phyloP scores from a whole-genome alignment of 2,329 filamentous ascomycete species.

The Fusarium ramigenum region DNA sequence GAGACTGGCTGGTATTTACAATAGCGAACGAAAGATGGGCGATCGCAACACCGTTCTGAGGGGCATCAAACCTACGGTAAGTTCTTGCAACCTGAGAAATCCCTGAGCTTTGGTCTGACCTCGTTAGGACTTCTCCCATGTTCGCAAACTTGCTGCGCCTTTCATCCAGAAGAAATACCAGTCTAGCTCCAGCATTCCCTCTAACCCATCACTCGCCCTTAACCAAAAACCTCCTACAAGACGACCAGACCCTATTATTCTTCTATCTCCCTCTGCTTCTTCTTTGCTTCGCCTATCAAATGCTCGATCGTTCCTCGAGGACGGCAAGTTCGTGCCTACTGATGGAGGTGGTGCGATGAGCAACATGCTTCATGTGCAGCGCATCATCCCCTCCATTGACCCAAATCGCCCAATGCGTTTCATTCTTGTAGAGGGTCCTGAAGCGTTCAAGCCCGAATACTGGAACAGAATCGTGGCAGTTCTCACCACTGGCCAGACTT shows the following conservation, averaged over 20 bases:
- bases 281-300: constrained; percentile 95
- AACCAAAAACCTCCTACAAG: constrained; percentile 63
- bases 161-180: constrained; percentile 74
- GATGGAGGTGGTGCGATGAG: constrained; percentile 74
- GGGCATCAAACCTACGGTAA: constrained; percentile 87
- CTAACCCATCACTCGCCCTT: constrained; percentile 59
- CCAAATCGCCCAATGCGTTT: constrained; percentile 82
- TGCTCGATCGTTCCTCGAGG: constrained; percentile 91
- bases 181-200: constrained; percentile 50
- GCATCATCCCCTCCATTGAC: constrained; percentile 76
- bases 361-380: constrained; percentile 87
- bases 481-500: constrained; percentile 96
- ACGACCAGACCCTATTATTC: constrained; percentile 85
- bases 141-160: constrained; percentile 83
- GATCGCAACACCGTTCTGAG: constrained; percentile 89
- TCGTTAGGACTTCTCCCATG: constrained; percentile 86
- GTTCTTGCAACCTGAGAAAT: constrained; percentile 42
- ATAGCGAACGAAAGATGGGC: constrained; percentile 88
- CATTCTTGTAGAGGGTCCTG: constrained; percentile 91
- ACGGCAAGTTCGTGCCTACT: constrained; percentile 81
- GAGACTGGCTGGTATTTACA: constrained; percentile 86
- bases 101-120: constrained; percentile 8
- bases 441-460: constrained; percentile 98
- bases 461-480: constrained; percentile 96
- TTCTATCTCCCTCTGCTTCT: constrained; percentile 94